A percentile compares a stretch with the other conserved stretches of the same genome.
These are phyloP conservation scores for Bonia amplexicaulis DNA, from an alignment of 176 grass and related monocot species.

Conservation along the genomic window DNA sequence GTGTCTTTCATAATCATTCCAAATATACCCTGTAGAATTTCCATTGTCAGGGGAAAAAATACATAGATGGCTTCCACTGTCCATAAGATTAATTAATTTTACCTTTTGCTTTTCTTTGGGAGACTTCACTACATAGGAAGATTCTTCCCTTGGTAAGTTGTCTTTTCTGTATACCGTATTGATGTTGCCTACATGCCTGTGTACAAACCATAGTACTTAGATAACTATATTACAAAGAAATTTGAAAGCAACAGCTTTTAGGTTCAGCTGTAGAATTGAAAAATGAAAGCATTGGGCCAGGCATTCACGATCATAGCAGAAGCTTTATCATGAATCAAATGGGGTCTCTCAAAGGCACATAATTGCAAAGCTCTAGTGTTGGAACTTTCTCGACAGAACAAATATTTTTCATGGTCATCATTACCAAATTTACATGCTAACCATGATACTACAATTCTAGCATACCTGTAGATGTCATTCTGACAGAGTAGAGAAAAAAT, in stretches of 20 bases:
- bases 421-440: slow-evolving; percentile 12
- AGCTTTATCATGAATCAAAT: slow-evolving; percentile 11
- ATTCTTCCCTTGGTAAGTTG: slow-evolving; percentile 38
- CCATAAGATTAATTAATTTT: slow-evolving; percentile 32
- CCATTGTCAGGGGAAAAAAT: slow-evolving; percentile 14
- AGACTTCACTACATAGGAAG: slow-evolving; percentile 52
- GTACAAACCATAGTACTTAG: slow-evolving; percentile 24
- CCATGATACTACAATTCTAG: background rate
- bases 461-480: slow-evolving; percentile 83
- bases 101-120: slow-evolving; percentile 94
- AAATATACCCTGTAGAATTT: slow-evolving; percentile 71
- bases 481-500: slow-evolving; percentile 72
- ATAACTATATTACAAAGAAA: slow-evolving; percentile 10
- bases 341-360: background rate
- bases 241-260: background rate
- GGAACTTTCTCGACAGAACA: background rate
- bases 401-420: background rate
- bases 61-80: background rate
- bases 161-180: slow-evolving; percentile 66
- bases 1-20: slow-evolving; percentile 79
- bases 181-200: slow-evolving; percentile 68
- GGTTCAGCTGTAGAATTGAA: slow-evolving; percentile 12
- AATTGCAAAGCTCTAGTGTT: background rate
- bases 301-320: background rate
- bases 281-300: background rate